Conservation (phyloP, 257 asterid species). For the Lycium barbarum region DNA sequence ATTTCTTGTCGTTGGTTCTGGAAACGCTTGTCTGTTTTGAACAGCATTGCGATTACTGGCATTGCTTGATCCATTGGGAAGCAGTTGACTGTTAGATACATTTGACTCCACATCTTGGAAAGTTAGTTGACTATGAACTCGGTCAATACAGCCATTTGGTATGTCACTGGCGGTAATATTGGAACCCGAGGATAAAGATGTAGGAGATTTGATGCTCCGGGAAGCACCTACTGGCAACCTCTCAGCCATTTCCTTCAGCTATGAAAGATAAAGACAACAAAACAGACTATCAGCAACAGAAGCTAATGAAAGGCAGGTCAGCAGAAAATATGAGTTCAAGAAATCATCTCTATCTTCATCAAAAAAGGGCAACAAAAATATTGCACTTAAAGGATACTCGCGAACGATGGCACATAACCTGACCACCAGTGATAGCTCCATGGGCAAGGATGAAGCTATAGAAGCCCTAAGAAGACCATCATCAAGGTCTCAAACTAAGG, state of each 20-base stretch:
- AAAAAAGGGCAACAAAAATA: conserved; percentile 32
- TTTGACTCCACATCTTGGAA: conserved; percentile 66
- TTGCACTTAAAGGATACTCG: background rate
- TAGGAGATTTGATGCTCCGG: conserved; percentile 71
- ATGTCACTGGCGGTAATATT: conserved; percentile 54
- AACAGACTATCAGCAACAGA: conserved; percentile 40
- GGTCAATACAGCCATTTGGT: conserved; percentile 57
- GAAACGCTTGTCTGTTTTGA: conserved; percentile 53
- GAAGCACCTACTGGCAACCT: conserved; percentile 95
- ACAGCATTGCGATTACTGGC: conserved; percentile 58
- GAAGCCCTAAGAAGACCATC: too few species aligned
- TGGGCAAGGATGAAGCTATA: too few species aligned
- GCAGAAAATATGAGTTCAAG: background rate
- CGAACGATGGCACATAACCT: conserved; percentile 8
- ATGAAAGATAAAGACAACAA: conserved; percentile 33
- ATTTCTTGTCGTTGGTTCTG: conserved; percentile 64
- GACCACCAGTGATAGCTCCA: background rate
- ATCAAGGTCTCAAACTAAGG: too few species aligned
- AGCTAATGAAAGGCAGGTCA: conserved; percentile 29
- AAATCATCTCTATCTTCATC: conserved; percentile 22
- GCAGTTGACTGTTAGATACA: conserved; percentile 55
- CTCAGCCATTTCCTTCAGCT: conserved; percentile 99
- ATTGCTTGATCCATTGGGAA: conserved; percentile 63
- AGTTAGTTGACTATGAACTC: conserved; percentile 56
- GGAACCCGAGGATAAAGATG: conserved; percentile 57